A percentile compares a stretch with the other conserved stretches of the same genome.
These are phyloP conservation scores for Candida tropicalis DNA, from an alignment of 1,139 yeast species.

Conservation along the genomic window DNA sequence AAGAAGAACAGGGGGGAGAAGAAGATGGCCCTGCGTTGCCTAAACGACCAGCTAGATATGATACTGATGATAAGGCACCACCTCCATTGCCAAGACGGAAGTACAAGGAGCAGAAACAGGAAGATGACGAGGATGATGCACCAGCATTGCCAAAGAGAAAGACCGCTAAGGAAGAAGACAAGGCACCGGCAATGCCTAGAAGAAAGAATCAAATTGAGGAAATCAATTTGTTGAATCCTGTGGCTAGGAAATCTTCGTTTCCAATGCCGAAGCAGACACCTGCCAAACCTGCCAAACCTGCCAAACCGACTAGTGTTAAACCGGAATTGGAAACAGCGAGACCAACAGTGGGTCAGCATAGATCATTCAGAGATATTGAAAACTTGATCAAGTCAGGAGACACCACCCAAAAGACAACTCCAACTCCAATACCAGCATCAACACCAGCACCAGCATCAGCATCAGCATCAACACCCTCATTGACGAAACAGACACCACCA, in stretches of 20 bases:
- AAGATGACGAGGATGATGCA: neutral
- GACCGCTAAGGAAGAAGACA: slow-evolving; percentile 9
- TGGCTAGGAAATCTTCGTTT: slow-evolving; percentile 17
- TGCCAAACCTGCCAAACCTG: slow-evolving; percentile 2
- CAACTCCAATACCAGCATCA: too few relatives aligned
- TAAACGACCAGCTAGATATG: slow-evolving; percentile 16
- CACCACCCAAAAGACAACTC: slow-evolving; percentile 5
- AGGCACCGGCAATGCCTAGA: neutral
- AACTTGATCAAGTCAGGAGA: slow-evolving; percentile 17
- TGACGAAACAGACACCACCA: too few relatives aligned
- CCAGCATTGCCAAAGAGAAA: too few relatives aligned
- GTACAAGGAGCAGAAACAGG: slow-evolving; percentile 4
- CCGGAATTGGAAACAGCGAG: neutral
- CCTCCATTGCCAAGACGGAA: slow-evolving; percentile 19
- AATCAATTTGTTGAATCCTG: slow-evolving; percentile 25
- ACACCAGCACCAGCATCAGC: slow-evolving; percentile 5
- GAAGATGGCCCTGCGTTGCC: slow-evolving; percentile 18
- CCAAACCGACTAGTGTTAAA: neutral
- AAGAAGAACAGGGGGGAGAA: neutral
- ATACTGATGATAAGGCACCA: slow-evolving; percentile 11
- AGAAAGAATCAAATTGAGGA: slow-evolving; percentile 13
- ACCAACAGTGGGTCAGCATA: slow-evolving; percentile 11
- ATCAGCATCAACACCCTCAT: neutral
- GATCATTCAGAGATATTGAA: slow-evolving; percentile 29
- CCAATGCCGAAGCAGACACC: slow-evolving; percentile 4